Conservation (phyloP, 805 yeast species). For the Candida schatavii region DNA sequence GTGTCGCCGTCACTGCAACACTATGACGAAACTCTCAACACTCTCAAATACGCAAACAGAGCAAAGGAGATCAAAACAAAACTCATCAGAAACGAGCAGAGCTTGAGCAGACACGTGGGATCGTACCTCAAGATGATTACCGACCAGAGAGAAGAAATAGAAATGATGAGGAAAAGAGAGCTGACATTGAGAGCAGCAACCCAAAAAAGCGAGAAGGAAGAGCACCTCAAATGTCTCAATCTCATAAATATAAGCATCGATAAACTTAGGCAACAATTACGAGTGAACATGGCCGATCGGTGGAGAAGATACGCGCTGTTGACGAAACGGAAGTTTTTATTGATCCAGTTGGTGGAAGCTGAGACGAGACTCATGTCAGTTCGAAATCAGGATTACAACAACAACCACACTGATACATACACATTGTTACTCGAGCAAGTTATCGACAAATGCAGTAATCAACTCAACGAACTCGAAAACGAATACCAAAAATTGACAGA, state of each 20-base stretch:
- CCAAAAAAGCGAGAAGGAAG: neutral
- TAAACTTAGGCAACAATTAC: neutral
- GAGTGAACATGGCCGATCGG: conserved; percentile 18
- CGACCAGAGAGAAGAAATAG: conserved; percentile 74
- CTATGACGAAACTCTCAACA: conserved; percentile 90
- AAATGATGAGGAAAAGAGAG: conserved; percentile 60
- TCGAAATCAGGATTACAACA: neutral
- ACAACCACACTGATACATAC: neutral
- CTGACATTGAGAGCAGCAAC: neutral
- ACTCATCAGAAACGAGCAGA: conserved; percentile 67
- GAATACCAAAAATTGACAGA: conserved; percentile 43
- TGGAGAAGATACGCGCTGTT: conserved; percentile 41
- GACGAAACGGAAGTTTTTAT: conserved; percentile 46
- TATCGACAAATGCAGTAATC: conserved; percentile 32
- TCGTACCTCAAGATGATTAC: conserved; percentile 81
- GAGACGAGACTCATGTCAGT: neutral
- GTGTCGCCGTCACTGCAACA: conserved; percentile 83
- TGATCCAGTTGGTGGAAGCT: conserved; percentile 43
- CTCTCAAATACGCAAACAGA: conserved; percentile 85
- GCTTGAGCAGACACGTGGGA: conserved; percentile 78
- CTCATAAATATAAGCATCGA: neutral
- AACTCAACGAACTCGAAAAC: conserved; percentile 51
- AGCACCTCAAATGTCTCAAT: neutral
- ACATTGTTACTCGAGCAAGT: conserved; percentile 28
- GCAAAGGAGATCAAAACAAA: conserved; percentile 90